Conservation (phyloP, 768 basidiomycete species). For the Macrolepiota dolichaula region DNA sequence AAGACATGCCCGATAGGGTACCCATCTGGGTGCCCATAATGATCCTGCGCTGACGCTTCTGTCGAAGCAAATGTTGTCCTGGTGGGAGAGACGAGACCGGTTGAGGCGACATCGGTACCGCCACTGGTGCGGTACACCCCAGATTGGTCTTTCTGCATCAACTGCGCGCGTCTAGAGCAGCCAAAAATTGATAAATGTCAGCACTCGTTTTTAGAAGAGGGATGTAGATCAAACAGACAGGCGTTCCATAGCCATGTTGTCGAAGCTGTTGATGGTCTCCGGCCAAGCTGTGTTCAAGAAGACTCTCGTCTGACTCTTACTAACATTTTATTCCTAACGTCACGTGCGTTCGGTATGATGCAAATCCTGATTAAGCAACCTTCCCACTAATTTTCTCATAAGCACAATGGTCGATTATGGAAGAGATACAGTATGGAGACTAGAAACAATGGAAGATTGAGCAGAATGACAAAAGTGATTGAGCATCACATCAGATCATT, state of each 20-base stretch:
- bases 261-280: not conserved
- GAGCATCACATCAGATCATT: too few species aligned
- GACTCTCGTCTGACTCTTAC: not conserved
- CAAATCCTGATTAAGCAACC: too few species aligned
- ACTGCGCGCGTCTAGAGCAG: not conserved
- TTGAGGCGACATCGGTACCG: not conserved
- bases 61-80: not conserved
- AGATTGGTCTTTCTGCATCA: slow-evolving; percentile 8
- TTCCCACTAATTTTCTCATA: too few species aligned
- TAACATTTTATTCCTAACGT: not conserved
- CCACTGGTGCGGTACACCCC: slow-evolving; percentile 1
- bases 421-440: not conserved
- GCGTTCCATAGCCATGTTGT: slow-evolving; percentile 10
- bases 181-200: not conserved
- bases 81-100: not conserved
- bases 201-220: not conserved
- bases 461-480: too few species aligned
- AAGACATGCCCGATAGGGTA: not conserved
- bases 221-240: not conserved
- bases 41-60: slow-evolving; percentile 3
- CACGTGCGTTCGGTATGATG: not conserved
- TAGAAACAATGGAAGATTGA: not conserved
- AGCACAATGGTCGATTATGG: too few species aligned
- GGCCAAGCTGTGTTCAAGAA: not conserved
- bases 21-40: slow-evolving; percentile 10